Percentiles rank a stretch among this genome's conserved stretches.
phyloP scores from a whole-genome alignment of 805 yeast genomes.

The Candida endomychidarum region DNA sequence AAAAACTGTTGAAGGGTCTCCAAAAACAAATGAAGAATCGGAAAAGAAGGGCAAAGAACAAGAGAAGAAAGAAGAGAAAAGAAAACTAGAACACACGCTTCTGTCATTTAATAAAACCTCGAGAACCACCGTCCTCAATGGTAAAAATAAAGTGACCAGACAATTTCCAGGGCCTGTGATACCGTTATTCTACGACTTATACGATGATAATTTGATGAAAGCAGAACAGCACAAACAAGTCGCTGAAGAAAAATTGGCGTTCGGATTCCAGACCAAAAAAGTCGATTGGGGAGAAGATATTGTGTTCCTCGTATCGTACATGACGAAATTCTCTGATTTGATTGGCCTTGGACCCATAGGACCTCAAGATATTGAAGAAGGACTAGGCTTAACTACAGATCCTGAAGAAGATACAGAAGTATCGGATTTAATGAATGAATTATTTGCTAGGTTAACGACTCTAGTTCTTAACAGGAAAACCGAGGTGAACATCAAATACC shows the following conservation, averaged over 20 bases:
- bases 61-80: not conserved
- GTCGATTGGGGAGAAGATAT: constrained; percentile 34
- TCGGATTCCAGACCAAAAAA: constrained; percentile 28
- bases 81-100: not conserved
- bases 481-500: constrained; percentile 22
- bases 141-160: constrained; percentile 28
- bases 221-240: constrained; percentile 15
- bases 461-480: constrained; percentile 39
- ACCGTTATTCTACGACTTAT: constrained; percentile 32
- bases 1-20: too few relatives aligned
- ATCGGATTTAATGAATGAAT: constrained; percentile 30
- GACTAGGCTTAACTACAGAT: constrained; percentile 30
- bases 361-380: constrained; percentile 39
- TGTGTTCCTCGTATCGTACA: constrained; percentile 29
- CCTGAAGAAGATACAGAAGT: constrained; percentile 14
- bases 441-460: constrained; percentile 32
- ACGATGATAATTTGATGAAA: constrained; percentile 35
- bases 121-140: constrained; percentile 33
- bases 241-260: constrained; percentile 29
- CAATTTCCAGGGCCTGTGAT: constrained; percentile 43
- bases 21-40: not conserved
- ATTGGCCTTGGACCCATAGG: constrained; percentile 23
- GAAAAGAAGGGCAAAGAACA: constrained; percentile 1
- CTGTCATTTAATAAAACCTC: constrained; percentile 9
- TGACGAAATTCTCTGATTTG: constrained; percentile 31